Evolutionary conservation across 83 land plant genomes (phyloP).

Genomic region (Picea abies): DNA sequence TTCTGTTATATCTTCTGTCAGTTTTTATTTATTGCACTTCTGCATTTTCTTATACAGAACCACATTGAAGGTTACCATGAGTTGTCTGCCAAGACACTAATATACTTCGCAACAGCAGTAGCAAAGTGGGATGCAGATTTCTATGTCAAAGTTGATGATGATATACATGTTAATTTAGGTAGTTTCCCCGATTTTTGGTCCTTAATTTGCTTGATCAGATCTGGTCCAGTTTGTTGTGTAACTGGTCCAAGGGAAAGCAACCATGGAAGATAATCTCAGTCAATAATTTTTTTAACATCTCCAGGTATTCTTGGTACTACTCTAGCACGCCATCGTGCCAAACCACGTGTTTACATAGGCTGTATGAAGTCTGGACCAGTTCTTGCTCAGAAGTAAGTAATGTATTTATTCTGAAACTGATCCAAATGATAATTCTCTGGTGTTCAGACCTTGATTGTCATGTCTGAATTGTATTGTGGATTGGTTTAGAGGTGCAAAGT

Average conservation of each 20-base stretch:
- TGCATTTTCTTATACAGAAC: conserved; percentile 26
- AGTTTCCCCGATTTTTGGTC: conserved; percentile 8
- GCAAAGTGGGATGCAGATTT: conserved; percentile 72
- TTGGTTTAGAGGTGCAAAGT: conserved; percentile 54
- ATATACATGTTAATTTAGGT: conserved; percentile 74
- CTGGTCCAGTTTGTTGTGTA: neutral
- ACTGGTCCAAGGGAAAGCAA: neutral
- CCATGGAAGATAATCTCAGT: neutral
- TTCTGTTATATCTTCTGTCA: neutral
- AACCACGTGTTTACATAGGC: conserved; percentile 58
- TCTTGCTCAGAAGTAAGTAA: conserved; percentile 60
- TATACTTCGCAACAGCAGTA: conserved; percentile 61
- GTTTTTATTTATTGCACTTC: neutral
- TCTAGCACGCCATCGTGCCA: conserved; percentile 47
- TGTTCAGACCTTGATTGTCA: neutral
- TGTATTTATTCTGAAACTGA: neutral
- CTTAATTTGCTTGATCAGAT: conserved; percentile 5
- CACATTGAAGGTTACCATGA: conserved; percentile 73
- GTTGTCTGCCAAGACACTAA: conserved; percentile 58
- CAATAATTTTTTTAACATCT: neutral
- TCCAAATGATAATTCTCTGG: neutral
- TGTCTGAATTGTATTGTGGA: neutral
- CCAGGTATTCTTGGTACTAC: conserved; percentile 58
- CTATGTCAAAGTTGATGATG: conserved; percentile 72
- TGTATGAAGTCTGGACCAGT: conserved; percentile 79